Evolutionary conservation across 768 basidiomycete genomes (phyloP), one percentile per base, ranked within the genome.

Genomic region (Tulasnella sp.): DNA sequence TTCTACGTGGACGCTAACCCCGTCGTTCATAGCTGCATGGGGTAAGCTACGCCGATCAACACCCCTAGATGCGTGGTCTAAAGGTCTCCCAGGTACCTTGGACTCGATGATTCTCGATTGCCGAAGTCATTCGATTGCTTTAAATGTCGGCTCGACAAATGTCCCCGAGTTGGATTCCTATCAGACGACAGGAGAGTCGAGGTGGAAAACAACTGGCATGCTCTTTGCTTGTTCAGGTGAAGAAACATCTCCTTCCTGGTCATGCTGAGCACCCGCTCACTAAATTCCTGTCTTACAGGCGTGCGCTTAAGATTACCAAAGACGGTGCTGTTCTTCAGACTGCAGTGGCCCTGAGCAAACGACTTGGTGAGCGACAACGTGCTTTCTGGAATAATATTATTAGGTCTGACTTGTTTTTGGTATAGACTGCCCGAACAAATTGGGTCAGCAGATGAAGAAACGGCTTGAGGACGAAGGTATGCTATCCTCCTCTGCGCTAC

Each of bases 391-490:
- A 25, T 39, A 12, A 14, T 29, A 7, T 7, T n/a, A 1, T 40
- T 34, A n/a, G 9, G 40, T 7, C 31, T 39, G 42, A 34, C 1
- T 11, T 42, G 4, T 9, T 17, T 31, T 36, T 37, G 38, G 5
- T 71, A 17, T 38, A 78, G 77, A 39, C 31, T 64, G 79, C 29
- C 31, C 67, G 15, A 38, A 67, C 25, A 40, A 14, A 12, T n/a
- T 78, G 9, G 78, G 78, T 19, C 38, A 38, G 14, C 77, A 78
- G 22, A 70, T 78, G 37, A 79, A 45, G 76, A 77, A 72, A 68
- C 42, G 77, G 1, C 77, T 78, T 15, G 64, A 67, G 36, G 38
- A 39, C 25, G 78, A 78, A 77, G 78, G 78, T 78, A 72, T 36
- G 6, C 25, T 39, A 31, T n/a, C 36, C 37, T 29, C 6, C 49